phyloP scores from a whole-genome alignment of 257 asterid genomes.

The Solanum bulbocastanum region DNA sequence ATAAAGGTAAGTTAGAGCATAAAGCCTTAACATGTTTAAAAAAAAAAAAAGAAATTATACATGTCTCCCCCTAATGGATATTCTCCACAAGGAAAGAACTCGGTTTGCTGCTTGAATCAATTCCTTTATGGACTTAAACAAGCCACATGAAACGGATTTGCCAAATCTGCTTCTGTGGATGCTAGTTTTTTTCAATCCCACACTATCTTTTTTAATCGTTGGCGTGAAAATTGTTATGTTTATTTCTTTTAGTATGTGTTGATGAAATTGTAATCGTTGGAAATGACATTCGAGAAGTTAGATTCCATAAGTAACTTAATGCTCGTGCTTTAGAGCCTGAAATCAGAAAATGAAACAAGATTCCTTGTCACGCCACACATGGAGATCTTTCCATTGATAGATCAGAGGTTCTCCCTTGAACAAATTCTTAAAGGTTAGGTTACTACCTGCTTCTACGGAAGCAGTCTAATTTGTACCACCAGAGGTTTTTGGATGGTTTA shows the following conservation, averaged over 20 bases:
- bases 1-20: no score
- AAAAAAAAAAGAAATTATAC: background rate
- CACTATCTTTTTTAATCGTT: background rate
- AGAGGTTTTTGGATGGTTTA: no score
- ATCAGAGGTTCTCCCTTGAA: no score
- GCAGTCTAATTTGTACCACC: no score
- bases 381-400: no score
- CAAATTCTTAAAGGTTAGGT: no score
- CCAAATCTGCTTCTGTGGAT: background rate
- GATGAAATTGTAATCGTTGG: background rate
- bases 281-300: background rate
- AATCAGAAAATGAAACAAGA: no score
- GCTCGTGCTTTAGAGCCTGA: no score
- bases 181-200: background rate
- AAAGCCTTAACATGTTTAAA: background rate
- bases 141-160: background rate
- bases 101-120: background rate
- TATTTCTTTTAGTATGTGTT: background rate
- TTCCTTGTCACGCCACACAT: no score
- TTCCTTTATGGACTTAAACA: background rate
- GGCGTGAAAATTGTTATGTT: background rate
- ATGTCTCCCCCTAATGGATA: background rate
- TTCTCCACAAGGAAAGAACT: background rate
- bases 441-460: no score
- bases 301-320: no score